A percentile compares a stretch with the other conserved stretches of the same genome.
Evolutionary conservation across 129 eudicot species (phyloP).

Genomic region (Helichrysum umbraculigerum): DNA sequence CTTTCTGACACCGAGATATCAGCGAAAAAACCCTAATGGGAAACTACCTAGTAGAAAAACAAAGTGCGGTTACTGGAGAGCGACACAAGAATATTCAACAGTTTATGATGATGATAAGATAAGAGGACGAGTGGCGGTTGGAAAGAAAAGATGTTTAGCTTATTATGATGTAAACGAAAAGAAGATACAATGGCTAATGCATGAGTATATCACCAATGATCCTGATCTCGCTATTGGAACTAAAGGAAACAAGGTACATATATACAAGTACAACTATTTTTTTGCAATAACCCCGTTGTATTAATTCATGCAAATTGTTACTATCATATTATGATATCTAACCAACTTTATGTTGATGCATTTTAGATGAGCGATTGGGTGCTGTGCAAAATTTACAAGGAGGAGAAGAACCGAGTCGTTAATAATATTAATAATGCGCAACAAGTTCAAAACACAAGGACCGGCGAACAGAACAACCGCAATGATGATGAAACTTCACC

Average conservation of each 20-base stretch:
- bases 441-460: too few relatives aligned
- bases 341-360: background rate
- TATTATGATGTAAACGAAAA: background rate
- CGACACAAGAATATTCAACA: background rate
- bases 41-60: background rate
- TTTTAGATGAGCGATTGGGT: constrained; percentile 13
- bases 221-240: too few relatives aligned
- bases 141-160: constrained; percentile 3
- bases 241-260: constrained; percentile 16
- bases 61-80: constrained; percentile 5
- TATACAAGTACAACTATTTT: background rate
- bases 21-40: background rate
- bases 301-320: too few relatives aligned
- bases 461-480: too few relatives aligned
- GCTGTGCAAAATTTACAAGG: constrained; percentile 7
- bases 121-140: background rate
- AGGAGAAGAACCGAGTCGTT: too few relatives aligned
- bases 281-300: too few relatives aligned
- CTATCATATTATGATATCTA: background rate
- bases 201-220: constrained; percentile 10
- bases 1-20: constrained; percentile 19
- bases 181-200: constrained; percentile 24
- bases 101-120: background rate
- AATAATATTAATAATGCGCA: too few relatives aligned
- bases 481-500: too few relatives aligned